Evolutionary conservation across 2,329 filamentous ascomycete genomes (phyloP).

Genomic region (Phyllachora maydis): DNA sequence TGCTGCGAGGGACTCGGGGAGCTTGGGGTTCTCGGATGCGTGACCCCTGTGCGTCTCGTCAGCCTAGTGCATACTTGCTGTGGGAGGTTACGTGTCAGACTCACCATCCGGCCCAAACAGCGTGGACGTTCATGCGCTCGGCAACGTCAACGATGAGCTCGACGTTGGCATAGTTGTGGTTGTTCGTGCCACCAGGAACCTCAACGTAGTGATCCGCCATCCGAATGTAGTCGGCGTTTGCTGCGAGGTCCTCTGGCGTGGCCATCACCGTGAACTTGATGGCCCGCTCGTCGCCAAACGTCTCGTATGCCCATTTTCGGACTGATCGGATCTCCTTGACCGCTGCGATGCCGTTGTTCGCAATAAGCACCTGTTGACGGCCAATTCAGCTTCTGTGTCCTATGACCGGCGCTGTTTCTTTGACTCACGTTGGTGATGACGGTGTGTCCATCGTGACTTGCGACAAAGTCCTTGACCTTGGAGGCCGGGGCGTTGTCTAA

Average conservation of each 20-base stretch:
- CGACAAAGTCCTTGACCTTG: slow-evolving; percentile 92
- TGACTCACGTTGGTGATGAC: slow-evolving; percentile 85
- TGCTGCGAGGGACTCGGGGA: slow-evolving; percentile 86
- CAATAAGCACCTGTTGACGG: slow-evolving; percentile 63
- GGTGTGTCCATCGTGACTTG: slow-evolving; percentile 76
- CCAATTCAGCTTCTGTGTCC: slow-evolving; percentile 1
- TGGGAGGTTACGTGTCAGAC: slow-evolving; percentile 14
- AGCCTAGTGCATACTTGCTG: neutral
- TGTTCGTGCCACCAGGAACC: slow-evolving; percentile 95
- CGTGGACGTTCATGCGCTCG: slow-evolving; percentile 95
- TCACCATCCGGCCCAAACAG: slow-evolving; percentile 97
- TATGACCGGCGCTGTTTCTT: neutral
- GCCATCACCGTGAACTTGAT: slow-evolving; percentile 99
- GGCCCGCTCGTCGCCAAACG: slow-evolving; percentile 91
- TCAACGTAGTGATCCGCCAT: slow-evolving; percentile 99
- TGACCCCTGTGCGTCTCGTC: slow-evolving; percentile 47
- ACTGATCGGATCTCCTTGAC: slow-evolving; percentile 99
- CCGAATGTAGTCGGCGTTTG: slow-evolving; percentile 97
- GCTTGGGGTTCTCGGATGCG: slow-evolving; percentile 93
- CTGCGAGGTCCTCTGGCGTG: slow-evolving; percentile 88
- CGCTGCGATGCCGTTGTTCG: slow-evolving; percentile 98
- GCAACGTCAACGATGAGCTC: slow-evolving; percentile 98
- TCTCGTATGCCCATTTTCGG: slow-evolving; percentile 99
- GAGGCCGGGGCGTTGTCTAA: slow-evolving; percentile 63
- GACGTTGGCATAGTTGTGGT: slow-evolving; percentile 99